Conservation (phyloP, 139 green algal genomes). For the Helicosporidium sp. region DNA sequence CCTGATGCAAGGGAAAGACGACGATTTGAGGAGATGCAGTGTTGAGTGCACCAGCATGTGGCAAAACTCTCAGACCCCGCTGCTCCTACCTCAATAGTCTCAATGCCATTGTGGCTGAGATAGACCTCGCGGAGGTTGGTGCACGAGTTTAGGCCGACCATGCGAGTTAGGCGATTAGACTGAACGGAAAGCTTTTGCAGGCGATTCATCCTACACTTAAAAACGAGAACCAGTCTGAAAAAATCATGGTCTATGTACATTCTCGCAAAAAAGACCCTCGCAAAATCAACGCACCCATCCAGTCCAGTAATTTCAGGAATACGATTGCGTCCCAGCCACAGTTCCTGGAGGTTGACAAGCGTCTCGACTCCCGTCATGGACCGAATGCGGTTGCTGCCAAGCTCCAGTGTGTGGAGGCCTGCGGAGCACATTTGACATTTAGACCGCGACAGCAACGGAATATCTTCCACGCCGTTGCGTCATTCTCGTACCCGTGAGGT, state of each 20-base stretch:
- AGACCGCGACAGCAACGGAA: no score
- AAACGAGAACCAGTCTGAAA: slow-evolving; percentile 1
- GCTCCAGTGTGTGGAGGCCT: slow-evolving; percentile 56
- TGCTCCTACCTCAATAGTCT: not conserved
- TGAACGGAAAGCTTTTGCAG: slow-evolving; percentile 35
- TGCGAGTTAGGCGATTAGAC: slow-evolving; percentile 58
- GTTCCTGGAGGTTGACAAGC: slow-evolving; percentile 42
- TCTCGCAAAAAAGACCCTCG: no score
- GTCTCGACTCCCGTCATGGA: slow-evolving; percentile 35
- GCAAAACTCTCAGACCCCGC: not conserved
- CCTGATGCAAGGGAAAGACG: slow-evolving; percentile 3
- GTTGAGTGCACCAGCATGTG: not conserved
- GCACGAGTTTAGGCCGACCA: slow-evolving; percentile 48
- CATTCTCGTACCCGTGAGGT: slow-evolving; percentile 18
- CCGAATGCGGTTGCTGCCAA: slow-evolving; percentile 75
- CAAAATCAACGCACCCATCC: slow-evolving; percentile 2
- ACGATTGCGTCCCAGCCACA: slow-evolving; percentile 86
- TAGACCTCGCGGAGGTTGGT: slow-evolving; percentile 70
- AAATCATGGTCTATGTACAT: no score
- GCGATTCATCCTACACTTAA: slow-evolving; percentile 4
- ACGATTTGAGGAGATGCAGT: not conserved
- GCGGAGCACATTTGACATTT: no score
- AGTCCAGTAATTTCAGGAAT: slow-evolving; percentile 36
- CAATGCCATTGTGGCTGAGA: slow-evolving; percentile 76
- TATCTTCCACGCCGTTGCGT: no score